Evolutionary conservation across 2,329 filamentous ascomycete species (phyloP).

Genomic region (Hypoxylon sp.): DNA sequence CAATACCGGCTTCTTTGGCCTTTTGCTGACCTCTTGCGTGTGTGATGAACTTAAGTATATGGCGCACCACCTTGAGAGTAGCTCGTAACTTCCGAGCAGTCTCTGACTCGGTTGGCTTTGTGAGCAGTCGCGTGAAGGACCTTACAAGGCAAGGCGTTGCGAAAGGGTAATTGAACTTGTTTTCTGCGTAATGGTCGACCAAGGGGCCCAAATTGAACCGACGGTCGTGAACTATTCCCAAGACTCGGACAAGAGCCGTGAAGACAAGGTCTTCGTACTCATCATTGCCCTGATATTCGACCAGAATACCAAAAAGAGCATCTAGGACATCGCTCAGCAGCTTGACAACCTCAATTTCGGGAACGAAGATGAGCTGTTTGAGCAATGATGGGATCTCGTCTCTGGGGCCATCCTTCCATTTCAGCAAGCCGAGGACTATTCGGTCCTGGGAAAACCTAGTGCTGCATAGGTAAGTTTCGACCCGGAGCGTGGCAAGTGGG

Average conservation of each 20-base stretch:
- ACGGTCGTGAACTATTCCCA: constrained; percentile 94
- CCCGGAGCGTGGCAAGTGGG: constrained; percentile 80
- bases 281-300: constrained; percentile 90
- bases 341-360: constrained; percentile 98
- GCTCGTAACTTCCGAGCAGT: constrained; percentile 86
- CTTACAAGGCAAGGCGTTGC: constrained; percentile 88
- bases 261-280: constrained; percentile 95
- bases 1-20: constrained; percentile 88
- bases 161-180: constrained; percentile 91
- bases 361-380: constrained; percentile 89
- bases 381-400: constrained; percentile 80
- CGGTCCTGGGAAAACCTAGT: constrained; percentile 95
- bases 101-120: constrained; percentile 84
- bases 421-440: constrained; percentile 82
- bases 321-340: constrained; percentile 90
- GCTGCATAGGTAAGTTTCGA: constrained; percentile 92
- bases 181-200: constrained; percentile 91
- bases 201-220: constrained; percentile 91
- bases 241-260: constrained; percentile 86
- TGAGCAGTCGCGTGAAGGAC: constrained; percentile 86
- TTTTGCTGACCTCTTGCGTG: constrained; percentile 88
- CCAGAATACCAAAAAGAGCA: constrained; percentile 88
- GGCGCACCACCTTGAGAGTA: constrained; percentile 93
- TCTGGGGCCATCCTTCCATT: constrained; percentile 83
- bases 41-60: constrained; percentile 94